Conservation (phyloP, 352 stramenopile species). For the Sclerospora graminicola region DNA sequence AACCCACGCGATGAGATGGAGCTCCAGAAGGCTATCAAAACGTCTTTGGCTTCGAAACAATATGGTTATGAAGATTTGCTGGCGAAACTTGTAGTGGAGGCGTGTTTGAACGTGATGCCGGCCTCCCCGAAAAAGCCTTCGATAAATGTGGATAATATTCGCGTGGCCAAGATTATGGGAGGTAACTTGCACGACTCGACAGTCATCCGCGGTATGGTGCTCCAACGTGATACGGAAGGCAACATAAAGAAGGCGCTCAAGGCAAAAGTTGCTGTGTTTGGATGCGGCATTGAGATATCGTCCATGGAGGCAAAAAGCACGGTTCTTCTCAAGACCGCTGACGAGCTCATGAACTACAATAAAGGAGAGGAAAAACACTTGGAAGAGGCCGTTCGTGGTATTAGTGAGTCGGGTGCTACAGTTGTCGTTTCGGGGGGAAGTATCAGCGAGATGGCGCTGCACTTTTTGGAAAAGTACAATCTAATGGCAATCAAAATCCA, state of each 20-base stretch:
- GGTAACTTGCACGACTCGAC: constrained; percentile 91
- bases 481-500: constrained; percentile 95
- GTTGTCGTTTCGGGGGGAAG: constrained; percentile 95
- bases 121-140: constrained; percentile 70
- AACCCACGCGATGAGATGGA: constrained; percentile 80
- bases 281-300: constrained; percentile 94
- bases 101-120: constrained; percentile 91
- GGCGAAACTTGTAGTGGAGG: constrained; percentile 90
- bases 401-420: constrained; percentile 92
- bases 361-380: constrained; percentile 97
- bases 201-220: constrained; percentile 97
- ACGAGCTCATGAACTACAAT: constrained; percentile 99
- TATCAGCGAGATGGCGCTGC: constrained; percentile 97
- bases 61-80: constrained; percentile 94
- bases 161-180: constrained; percentile 96
- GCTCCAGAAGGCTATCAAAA: constrained; percentile 87
- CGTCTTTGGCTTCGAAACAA: constrained; percentile 96
- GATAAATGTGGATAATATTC: constrained; percentile 97
- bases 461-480: constrained; percentile 98
- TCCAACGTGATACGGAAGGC: constrained; percentile 90
- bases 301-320: constrained; percentile 98
- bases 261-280: constrained; percentile 96
- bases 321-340: constrained; percentile 98
- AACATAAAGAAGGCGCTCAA: constrained; percentile 85
- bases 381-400: constrained; percentile 95